phyloP scores from a whole-genome alignment of 192 early-diverging fungal genomes.

The Phycomyces blakesleeanus region DNA sequence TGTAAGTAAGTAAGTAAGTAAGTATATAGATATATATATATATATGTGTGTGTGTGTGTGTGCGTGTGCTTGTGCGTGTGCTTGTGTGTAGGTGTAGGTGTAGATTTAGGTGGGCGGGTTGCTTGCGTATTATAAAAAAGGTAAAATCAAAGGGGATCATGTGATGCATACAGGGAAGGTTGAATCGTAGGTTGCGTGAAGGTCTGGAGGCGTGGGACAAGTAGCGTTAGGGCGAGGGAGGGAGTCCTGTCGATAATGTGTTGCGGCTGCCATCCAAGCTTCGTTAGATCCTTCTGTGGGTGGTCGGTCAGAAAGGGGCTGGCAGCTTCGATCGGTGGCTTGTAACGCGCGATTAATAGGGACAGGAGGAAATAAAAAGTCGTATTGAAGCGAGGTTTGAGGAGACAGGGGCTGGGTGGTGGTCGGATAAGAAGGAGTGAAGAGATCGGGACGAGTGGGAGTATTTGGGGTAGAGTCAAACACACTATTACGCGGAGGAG shows the following conservation, averaged over 20 bases:
- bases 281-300: neutral
- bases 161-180: slow-evolving; percentile 3
- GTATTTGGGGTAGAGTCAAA: too few species aligned
- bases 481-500: too few species aligned
- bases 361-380: neutral
- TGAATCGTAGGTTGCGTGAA: neutral
- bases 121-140: neutral
- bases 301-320: neutral
- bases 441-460: too few species aligned
- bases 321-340: neutral
- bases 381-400: too few species aligned
- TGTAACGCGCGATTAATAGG: neutral
- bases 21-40: too few species aligned
- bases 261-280: neutral
- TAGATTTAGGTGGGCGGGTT: neutral
- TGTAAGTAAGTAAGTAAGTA: too few species aligned
- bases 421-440: too few species aligned
- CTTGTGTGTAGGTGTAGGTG: too few species aligned
- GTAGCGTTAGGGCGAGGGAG: neutral
- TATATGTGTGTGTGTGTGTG: too few species aligned
- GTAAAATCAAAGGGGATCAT: neutral
- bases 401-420: too few species aligned
- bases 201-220: neutral
- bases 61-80: too few species aligned
- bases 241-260: neutral